Evolutionary conservation across 306 rosid species (phyloP).

Genomic region (Ochetophila trinervis): DNA sequence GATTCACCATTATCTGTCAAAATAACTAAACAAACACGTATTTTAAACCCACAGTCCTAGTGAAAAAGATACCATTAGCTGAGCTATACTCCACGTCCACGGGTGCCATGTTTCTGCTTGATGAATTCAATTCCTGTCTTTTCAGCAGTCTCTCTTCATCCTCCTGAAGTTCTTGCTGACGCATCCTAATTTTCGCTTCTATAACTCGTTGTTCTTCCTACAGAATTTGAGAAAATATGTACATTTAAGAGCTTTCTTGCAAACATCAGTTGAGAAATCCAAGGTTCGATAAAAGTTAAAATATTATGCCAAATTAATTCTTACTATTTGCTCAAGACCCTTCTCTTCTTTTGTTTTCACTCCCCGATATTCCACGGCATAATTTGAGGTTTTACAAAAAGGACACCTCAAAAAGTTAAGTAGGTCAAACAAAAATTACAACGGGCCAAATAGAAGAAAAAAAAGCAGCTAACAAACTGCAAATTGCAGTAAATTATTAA

Average conservation of each 20-base stretch:
- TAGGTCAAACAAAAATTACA: conserved; percentile 27
- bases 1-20: conserved; percentile 7
- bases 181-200: conserved; percentile 96
- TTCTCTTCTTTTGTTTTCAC: conserved; percentile 95
- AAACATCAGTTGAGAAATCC: conserved; percentile 15
- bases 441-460: not conserved
- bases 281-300: conserved; percentile 9
- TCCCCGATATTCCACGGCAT: conserved; percentile 97
- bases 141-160: conserved; percentile 88
- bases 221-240: conserved; percentile 23
- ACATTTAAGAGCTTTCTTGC: not conserved
- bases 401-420: conserved; percentile 86
- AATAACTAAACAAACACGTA: conserved; percentile 4
- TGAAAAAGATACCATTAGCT: conserved; percentile 52
- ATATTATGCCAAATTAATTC: conserved; percentile 24
- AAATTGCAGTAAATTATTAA: not conserved
- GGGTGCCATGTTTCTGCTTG: conserved; percentile 42
- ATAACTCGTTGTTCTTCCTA: conserved; percentile 99
- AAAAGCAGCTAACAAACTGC: conserved; percentile 4
- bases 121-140: conserved; percentile 58
- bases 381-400: conserved; percentile 85
- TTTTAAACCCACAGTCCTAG: conserved; percentile 9
- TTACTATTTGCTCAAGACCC: conserved; percentile 87
- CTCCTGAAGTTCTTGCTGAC: conserved; percentile 79
- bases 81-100: conserved; percentile 54